Evolutionary conservation across 257 asterid genomes (phyloP).

Genomic region (Hygrophila difformis): DNA sequence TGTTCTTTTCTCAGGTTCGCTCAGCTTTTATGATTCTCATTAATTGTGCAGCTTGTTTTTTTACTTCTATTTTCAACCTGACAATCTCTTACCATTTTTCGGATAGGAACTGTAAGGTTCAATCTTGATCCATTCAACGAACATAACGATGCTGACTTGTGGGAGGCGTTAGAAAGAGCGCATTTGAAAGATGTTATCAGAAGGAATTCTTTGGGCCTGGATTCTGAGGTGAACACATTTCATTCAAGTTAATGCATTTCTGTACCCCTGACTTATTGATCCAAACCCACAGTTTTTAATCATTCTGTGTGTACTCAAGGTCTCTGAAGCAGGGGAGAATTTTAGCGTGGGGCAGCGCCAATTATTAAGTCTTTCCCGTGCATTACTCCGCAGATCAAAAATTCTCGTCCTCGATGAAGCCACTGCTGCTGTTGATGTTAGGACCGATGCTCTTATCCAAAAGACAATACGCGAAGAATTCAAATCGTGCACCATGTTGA

Average conservation of each 20-base stretch:
- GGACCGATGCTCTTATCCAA: constrained; percentile 94
- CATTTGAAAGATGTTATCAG: constrained; percentile 84
- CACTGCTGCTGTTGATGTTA: constrained; percentile 94
- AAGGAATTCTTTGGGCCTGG: constrained; percentile 74
- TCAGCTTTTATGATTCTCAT: neutral
- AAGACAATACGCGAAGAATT: constrained; percentile 93
- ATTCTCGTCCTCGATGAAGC: constrained; percentile 99
- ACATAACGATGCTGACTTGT: constrained; percentile 92
- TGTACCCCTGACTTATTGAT: neutral
- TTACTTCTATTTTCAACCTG: neutral
- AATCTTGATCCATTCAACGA: constrained; percentile 94
- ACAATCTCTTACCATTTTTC: constrained; percentile 10
- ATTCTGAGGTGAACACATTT: constrained; percentile 56
- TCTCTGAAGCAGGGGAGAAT: constrained; percentile 92
- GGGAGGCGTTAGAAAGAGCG: constrained; percentile 99
- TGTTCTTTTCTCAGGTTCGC: constrained; percentile 90
- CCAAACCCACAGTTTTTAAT: neutral
- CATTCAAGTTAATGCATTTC: neutral
- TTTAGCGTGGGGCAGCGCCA: constrained; percentile 99
- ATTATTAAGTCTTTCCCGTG: constrained; percentile 84
- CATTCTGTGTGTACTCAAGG: constrained; percentile 32
- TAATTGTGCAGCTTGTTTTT: neutral
- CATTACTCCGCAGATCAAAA: constrained; percentile 87
- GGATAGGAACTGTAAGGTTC: constrained; percentile 76
- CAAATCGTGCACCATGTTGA: constrained; percentile 87